Percentiles rank a stretch among this genome's conserved stretches.
Evolutionary conservation across 495 filamentous ascomycete species (phyloP).

Genomic region (Hypomontagnella monticulosa): DNA sequence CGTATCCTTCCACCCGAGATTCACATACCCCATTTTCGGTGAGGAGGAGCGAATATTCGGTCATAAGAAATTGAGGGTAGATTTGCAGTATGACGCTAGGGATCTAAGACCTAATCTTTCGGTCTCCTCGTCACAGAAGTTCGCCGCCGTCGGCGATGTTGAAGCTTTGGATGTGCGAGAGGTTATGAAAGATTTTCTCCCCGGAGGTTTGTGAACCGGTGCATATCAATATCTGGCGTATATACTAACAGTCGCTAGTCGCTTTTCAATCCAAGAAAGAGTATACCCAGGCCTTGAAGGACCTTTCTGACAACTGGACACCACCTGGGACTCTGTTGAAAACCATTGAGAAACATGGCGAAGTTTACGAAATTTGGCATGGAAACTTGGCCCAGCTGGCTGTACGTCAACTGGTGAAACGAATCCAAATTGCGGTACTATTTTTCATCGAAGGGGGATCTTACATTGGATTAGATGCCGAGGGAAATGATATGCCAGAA

Average conservation of each 20-base stretch:
- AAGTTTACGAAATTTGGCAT: slow-evolving; percentile 63
- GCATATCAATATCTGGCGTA: not conserved
- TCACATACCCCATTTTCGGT: slow-evolving; percentile 93
- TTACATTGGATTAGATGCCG: slow-evolving; percentile 69
- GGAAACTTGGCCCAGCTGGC: slow-evolving; percentile 60
- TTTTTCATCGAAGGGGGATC: slow-evolving; percentile 93
- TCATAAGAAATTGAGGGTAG: slow-evolving; percentile 80
- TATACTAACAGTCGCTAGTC: slow-evolving; percentile 54
- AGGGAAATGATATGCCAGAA: slow-evolving; percentile 74
- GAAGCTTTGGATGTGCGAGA: slow-evolving; percentile 72
- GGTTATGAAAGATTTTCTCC: slow-evolving; percentile 72
- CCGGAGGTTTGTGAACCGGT: slow-evolving; percentile 63
- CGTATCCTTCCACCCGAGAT: slow-evolving; percentile 79
- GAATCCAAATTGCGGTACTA: slow-evolving; percentile 83
- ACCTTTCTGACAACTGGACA: slow-evolving; percentile 65
- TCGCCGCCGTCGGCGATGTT: slow-evolving; percentile 75
- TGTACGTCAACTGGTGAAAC: slow-evolving; percentile 72
- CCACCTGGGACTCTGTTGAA: slow-evolving; percentile 62
- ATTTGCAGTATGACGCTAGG: slow-evolving; percentile 80
- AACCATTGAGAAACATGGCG: slow-evolving; percentile 48
- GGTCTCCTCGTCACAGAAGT: slow-evolving; percentile 76
- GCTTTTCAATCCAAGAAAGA: slow-evolving; percentile 68
- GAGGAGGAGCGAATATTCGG: slow-evolving; percentile 91
- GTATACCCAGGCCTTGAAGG: slow-evolving; percentile 67
- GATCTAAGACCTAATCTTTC: slow-evolving; percentile 80